A percentile compares a stretch with the other conserved stretches of the same genome.
phyloP scores from a whole-genome alignment of 2,329 filamentous ascomycete genomes.

The Alternaria longipes region DNA sequence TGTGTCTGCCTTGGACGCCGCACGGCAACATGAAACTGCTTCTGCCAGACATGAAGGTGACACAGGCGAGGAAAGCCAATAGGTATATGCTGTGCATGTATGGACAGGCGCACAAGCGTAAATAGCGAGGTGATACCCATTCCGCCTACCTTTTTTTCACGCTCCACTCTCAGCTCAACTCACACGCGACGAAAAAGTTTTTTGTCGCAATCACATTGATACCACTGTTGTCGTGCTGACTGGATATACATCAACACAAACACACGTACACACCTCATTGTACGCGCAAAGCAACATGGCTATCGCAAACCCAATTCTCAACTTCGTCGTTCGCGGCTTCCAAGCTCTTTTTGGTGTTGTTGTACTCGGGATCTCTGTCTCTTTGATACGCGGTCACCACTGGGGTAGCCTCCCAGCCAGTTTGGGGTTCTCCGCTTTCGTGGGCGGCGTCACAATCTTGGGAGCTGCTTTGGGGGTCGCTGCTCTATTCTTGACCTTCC shows the following conservation, averaged over 20 bases:
- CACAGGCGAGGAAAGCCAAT: conserved; percentile 2
- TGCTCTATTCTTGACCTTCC: neutral
- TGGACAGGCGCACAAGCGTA: neutral
- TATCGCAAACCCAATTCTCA: conserved; percentile 2
- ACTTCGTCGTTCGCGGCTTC: conserved; percentile 7
- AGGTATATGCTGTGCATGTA: neutral
- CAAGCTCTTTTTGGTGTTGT: conserved; percentile 14
- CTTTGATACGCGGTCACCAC: conserved; percentile 11
- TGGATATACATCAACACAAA: neutral
- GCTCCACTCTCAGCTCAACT: neutral
- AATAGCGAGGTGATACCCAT: conserved; percentile 3
- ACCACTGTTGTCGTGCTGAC: neutral
- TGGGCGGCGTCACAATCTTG: conserved; percentile 4
- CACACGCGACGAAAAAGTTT: neutral
- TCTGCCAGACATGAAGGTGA: neutral
- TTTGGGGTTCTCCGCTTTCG: conserved; percentile 5
- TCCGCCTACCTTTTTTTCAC: neutral
- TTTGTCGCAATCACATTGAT: neutral
- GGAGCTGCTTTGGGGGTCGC: conserved; percentile 8
- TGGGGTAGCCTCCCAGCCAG: conserved; percentile 7
- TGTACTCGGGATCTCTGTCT: conserved; percentile 7
- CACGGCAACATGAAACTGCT: neutral
- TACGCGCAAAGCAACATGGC: neutral
- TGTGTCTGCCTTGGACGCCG: conserved; percentile 2
- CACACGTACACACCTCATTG: neutral